Conservation (phyloP, 169 alveolate genomes). For the Eimeria falciformis region DNA sequence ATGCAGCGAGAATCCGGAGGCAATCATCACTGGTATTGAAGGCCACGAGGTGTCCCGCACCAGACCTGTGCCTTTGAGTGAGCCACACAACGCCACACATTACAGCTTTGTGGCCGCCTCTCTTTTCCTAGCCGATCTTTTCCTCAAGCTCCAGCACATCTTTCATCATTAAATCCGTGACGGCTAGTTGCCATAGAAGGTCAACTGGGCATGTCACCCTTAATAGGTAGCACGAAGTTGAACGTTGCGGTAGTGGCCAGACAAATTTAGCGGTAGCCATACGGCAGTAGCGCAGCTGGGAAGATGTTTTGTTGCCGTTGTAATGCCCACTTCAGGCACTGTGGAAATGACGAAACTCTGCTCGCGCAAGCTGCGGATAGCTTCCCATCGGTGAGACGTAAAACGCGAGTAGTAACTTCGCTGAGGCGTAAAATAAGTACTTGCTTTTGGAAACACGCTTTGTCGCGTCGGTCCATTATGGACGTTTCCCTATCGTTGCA, state of each 20-base stretch:
- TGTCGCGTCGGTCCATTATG: too few relatives aligned
- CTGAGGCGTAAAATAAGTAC: too few relatives aligned
- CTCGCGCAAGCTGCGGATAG: conserved; percentile 79
- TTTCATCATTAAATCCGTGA: not conserved
- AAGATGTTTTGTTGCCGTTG: too few relatives aligned
- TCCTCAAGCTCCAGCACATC: not conserved
- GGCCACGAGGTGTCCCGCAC: conserved; percentile 55
- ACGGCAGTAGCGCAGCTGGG: not conserved
- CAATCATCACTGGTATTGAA: conserved; percentile 81
- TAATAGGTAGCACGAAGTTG: too few relatives aligned
- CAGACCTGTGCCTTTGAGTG: conserved; percentile 73
- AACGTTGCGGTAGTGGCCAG: not conserved
- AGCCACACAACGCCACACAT: not conserved
- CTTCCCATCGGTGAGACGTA: conserved; percentile 47
- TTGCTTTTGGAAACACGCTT: not conserved
- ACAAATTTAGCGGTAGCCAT: not conserved
- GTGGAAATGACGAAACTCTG: conserved; percentile 87
- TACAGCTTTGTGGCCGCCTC: too few relatives aligned
- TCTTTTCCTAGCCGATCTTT: too few relatives aligned
- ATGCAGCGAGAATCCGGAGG: conserved; percentile 83
- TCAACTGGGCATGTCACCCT: too few relatives aligned
- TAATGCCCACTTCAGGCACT: conserved; percentile 80
- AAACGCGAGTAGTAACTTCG: too few relatives aligned
- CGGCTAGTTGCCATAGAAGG: not conserved
- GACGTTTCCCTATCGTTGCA: not conserved